phyloP scores from a whole-genome alignment of 495 filamentous ascomycete genomes.

The Geopyxis carbonaria region DNA sequence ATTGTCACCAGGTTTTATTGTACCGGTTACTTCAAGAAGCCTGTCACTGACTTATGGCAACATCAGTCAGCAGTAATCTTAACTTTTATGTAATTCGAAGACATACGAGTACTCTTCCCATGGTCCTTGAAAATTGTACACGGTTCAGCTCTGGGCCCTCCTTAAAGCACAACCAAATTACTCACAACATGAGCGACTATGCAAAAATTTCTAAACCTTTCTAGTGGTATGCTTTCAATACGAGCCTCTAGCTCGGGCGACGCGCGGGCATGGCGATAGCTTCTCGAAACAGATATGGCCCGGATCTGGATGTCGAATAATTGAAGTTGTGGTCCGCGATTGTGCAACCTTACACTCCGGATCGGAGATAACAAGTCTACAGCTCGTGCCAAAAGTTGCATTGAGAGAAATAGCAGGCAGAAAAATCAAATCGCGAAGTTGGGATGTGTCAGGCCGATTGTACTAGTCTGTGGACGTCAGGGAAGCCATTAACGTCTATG shows the following conservation, averaged over 20 bases:
- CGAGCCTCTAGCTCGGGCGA: conserved; percentile 52
- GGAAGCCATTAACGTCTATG: too few relatives aligned
- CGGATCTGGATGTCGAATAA: too few relatives aligned
- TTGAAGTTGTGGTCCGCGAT: too few relatives aligned
- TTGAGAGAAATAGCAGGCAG: too few relatives aligned
- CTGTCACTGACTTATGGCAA: conserved; percentile 57
- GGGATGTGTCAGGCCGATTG: too few relatives aligned
- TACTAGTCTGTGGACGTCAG: too few relatives aligned
- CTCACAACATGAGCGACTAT: conserved; percentile 80
- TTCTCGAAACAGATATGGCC: too few relatives aligned
- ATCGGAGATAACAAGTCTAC: too few relatives aligned
- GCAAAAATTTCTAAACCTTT: conserved; percentile 89
- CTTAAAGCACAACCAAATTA: not conserved
- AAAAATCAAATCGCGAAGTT: too few relatives aligned
- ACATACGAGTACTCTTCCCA: conserved; percentile 67
- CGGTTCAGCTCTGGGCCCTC: conserved; percentile 1
- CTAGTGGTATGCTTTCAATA: conserved; percentile 75
- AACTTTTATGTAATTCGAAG: not conserved
- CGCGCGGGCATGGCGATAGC: too few relatives aligned
- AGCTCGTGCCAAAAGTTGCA: too few relatives aligned
- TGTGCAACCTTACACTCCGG: too few relatives aligned
- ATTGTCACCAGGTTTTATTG: conserved; percentile 70
- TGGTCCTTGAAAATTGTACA: conserved; percentile 48
- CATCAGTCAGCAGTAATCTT: conserved; percentile 3
- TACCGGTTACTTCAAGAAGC: conserved; percentile 84